Evolutionary conservation across 139 green algal species (phyloP).

Genomic region (Tetraselmis chui): DNA sequence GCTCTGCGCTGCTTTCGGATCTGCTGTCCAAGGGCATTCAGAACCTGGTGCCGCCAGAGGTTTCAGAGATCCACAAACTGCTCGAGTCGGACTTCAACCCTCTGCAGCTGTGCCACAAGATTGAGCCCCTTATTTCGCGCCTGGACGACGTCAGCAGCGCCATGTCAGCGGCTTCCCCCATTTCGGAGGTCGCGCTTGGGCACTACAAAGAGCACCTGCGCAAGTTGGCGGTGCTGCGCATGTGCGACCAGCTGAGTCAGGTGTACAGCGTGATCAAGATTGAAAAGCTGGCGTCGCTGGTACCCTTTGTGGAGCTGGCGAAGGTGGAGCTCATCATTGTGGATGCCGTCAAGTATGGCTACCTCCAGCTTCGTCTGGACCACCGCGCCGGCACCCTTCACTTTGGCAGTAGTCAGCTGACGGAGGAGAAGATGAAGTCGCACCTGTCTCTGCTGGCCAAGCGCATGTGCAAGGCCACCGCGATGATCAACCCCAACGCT

Average conservation of each 20-base stretch:
- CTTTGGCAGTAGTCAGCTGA: conserved; percentile 73
- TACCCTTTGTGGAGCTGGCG: conserved; percentile 68
- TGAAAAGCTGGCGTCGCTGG: conserved; percentile 39
- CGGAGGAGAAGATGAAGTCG: conserved; percentile 35
- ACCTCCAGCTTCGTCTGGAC: conserved; percentile 83
- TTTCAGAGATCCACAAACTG: conserved; percentile 64
- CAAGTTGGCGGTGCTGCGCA: conserved; percentile 71
- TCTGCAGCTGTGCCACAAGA: conserved; percentile 78
- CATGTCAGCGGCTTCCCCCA: conserved; percentile 47
- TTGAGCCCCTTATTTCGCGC: conserved; percentile 69
- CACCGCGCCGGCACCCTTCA: conserved; percentile 82
- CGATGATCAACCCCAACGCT: conserved; percentile 39
- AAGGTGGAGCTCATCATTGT: conserved; percentile 86
- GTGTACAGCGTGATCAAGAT: conserved; percentile 74
- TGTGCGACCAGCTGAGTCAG: conserved; percentile 85
- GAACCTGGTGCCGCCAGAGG: conserved; percentile 59
- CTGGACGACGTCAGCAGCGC: conserved; percentile 32
- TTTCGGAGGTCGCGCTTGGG: conserved; percentile 50
- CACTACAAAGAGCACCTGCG: conserved; percentile 40
- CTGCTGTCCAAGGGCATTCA: conserved; percentile 74
- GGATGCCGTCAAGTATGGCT: conserved; percentile 83
- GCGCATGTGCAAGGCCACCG: conserved; percentile 58
- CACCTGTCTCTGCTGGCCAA: conserved; percentile 49
- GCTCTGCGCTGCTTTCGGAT: conserved; percentile 70
- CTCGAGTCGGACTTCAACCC: conserved; percentile 86